phyloP scores from a whole-genome alignment of 352 stramenopile genomes.

The Globisporangium ultimum region DNA sequence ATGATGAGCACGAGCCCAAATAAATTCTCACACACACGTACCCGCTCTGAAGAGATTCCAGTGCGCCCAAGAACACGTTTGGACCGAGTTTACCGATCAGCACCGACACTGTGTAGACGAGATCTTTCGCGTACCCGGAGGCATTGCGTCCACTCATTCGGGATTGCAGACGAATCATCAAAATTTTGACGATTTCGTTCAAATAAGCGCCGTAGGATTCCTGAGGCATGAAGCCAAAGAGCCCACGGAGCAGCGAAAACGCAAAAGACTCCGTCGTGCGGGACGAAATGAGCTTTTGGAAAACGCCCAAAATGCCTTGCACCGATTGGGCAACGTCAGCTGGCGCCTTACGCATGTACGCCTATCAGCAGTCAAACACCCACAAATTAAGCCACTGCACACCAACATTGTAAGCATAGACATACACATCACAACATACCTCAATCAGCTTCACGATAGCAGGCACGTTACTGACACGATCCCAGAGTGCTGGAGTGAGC shows the following conservation, averaged over 20 bases:
- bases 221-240: slow-evolving; percentile 88
- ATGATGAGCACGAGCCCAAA: slow-evolving; percentile 10
- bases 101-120: slow-evolving; percentile 88
- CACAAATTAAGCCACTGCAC: background rate
- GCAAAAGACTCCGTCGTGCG: slow-evolving; percentile 90
- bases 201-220: slow-evolving; percentile 75
- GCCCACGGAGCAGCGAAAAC: slow-evolving; percentile 91
- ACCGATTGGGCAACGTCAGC: slow-evolving; percentile 82
- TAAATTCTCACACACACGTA: slow-evolving; percentile 28
- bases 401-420: background rate
- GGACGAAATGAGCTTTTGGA: slow-evolving; percentile 97
- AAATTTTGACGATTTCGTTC: slow-evolving; percentile 92
- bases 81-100: slow-evolving; percentile 89
- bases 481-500: slow-evolving; percentile 94
- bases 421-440: slow-evolving; percentile 15
- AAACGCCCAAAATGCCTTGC: slow-evolving; percentile 93
- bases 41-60: slow-evolving; percentile 88
- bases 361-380: slow-evolving; percentile 27
- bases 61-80: slow-evolving; percentile 61
- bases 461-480: slow-evolving; percentile 95
- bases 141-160: slow-evolving; percentile 89
- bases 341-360: slow-evolving; percentile 95
- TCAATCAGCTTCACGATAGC: slow-evolving; percentile 96
- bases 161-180: slow-evolving; percentile 93
- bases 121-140: slow-evolving; percentile 75